These are phyloP conservation scores for Fusarium sp. DNA, from an alignment of 2,329 filamentous ascomycete genomes.

Conservation along the genomic window DNA sequence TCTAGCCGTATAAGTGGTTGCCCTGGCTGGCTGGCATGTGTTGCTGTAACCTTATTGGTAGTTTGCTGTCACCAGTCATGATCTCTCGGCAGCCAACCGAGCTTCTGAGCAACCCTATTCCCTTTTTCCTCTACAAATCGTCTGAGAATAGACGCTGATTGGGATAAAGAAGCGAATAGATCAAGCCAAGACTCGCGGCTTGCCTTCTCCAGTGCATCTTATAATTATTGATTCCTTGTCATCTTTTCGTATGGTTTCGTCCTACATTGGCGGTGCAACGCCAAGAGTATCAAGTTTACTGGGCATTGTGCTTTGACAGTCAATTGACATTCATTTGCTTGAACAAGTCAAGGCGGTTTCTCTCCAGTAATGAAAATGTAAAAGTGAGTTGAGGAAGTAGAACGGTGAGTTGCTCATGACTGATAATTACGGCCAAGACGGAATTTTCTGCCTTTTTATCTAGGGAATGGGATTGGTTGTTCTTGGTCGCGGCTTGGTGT, in stretches of 20 bases:
- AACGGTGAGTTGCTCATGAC: background rate
- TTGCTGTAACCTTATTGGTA: constrained; percentile 32
- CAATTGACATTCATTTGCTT: background rate
- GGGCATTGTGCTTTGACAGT: constrained; percentile 21
- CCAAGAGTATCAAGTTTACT: constrained; percentile 24
- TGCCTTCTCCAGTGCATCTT: background rate
- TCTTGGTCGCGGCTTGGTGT: constrained; percentile 20
- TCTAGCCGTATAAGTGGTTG: constrained; percentile 9
- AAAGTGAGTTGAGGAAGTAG: background rate
- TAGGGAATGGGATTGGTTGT: background rate
- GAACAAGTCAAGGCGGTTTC: background rate
- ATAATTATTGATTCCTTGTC: constrained; percentile 19
- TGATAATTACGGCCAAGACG: constrained; percentile 17
- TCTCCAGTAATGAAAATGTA: background rate
- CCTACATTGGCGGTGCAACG: constrained; percentile 35
- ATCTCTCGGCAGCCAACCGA: constrained; percentile 15
- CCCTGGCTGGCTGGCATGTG: constrained; percentile 11
- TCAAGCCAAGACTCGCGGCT: constrained; percentile 23
- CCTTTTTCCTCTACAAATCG: constrained; percentile 1
- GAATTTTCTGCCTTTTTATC: constrained; percentile 16
- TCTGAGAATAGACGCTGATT: constrained; percentile 11
- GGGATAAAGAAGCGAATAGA: constrained; percentile 27
- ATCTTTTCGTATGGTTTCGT: constrained; percentile 20
- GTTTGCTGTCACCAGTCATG: constrained; percentile 6
- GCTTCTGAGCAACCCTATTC: constrained; percentile 9